Base-by-base conservation (phyloP, 2,329 filamentous ascomycete genomes). In the Thelonectria rubi region DNA sequence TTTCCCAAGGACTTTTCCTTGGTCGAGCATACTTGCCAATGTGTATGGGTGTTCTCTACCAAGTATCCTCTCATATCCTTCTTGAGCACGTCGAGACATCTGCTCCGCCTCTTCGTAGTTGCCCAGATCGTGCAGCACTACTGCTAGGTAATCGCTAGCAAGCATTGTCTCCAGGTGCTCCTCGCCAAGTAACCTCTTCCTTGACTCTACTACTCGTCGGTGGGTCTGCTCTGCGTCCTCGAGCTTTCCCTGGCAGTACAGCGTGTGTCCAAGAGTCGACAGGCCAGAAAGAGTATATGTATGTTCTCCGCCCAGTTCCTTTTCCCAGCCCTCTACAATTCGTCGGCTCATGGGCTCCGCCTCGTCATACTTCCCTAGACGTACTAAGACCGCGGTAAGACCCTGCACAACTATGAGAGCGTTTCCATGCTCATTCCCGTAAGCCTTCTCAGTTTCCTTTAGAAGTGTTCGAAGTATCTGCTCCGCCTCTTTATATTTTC, bases 141-240 rank as follows among this genome's bases (percentile, higher is more conserved):
- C 2, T 39, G 40, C 66, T 1, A 68, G 58, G 24, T 60, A 60
- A 17, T 47, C 49, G 49, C 65, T 62, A 12, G 49, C 58, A 5
- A 2, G 18, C 7, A 65, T 20, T 15, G 62, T 61, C 15, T 42
- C 24, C 1, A 56, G 59, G 61, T 69, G 55, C 42, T 68, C 58
- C 11, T 32, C n/a, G 6, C 66, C 66, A 5, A 65, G 24, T 11
- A 62, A 45, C 53, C 55, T 64, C 32, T 60, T 18, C 11, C n/a
- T 42, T n/a, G 60, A 17, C 26, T 65, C 46, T 4, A 72, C 37
- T n/a, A 43, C 42, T 26, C 63, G 57, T 32, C 45, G 43, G 48
- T 64, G 26, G 9, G 67, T 57, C 42, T 58, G 24, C 39, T 51
- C 47, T 14, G 48, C 48, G 8, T 51, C 32, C 2, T 51, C 30